A percentile compares a stretch with the other conserved stretches of the same genome.
Evolutionary conservation across 805 yeast species (phyloP).

Genomic region (Kluyveromyces lactis): DNA sequence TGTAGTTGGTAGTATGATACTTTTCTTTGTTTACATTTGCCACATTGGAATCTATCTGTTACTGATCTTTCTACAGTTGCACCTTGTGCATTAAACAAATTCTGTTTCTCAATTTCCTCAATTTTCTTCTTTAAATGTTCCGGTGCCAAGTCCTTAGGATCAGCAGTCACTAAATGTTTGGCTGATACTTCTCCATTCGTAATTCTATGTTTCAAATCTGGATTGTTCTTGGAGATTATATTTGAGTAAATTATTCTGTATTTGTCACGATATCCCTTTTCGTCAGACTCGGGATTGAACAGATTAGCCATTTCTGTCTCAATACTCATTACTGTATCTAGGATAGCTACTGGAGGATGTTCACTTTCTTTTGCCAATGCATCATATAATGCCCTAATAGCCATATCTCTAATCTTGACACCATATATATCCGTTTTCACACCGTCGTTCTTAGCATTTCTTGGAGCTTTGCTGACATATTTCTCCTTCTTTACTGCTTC

Average conservation of each 20-base stretch:
- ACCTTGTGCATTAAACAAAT: conserved; percentile 93
- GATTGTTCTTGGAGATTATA: conserved; percentile 81
- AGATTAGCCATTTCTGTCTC: conserved; percentile 62
- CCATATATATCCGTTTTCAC: conserved; percentile 61
- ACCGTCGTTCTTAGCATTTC: conserved; percentile 78
- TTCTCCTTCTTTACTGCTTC: conserved; percentile 29
- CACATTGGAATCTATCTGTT: conserved; percentile 94
- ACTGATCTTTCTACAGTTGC: conserved; percentile 94
- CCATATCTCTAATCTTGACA: conserved; percentile 75
- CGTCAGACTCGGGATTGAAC: conserved; percentile 46
- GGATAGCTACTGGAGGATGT: conserved; percentile 50
- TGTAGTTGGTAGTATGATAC: conserved; percentile 97
- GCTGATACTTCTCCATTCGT: conserved; percentile 61
- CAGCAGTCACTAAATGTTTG: conserved; percentile 61
- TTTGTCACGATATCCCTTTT: conserved; percentile 61
- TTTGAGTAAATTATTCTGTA: conserved; percentile 83
- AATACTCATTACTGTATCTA: conserved; percentile 58
- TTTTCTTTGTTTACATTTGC: conserved; percentile 94
- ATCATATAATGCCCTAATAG: conserved; percentile 76
- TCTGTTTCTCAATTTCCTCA: conserved; percentile 77
- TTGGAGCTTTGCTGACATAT: conserved; percentile 44
- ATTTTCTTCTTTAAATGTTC: conserved; percentile 79
- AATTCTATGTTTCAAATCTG: conserved; percentile 66
- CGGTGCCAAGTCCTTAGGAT: conserved; percentile 94
- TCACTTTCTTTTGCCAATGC: conserved; percentile 78